Evolutionary conservation across 2,329 filamentous ascomycete species (phyloP), one percentile per base, ranked within the genome.

Genomic region (Stachybotrys echinatus): DNA sequence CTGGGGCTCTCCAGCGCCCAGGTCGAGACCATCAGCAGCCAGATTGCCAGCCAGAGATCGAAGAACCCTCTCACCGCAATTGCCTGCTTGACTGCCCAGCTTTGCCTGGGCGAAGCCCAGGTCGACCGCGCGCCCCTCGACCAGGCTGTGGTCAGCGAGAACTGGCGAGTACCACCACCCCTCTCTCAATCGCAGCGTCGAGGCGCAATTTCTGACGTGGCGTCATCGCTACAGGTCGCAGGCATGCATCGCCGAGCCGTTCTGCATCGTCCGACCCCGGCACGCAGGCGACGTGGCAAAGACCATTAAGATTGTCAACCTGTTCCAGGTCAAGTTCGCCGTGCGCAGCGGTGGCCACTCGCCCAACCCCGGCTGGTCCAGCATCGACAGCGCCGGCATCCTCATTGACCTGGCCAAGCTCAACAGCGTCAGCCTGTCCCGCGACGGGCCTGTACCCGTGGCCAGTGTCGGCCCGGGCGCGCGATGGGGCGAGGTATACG

Each of bases 381-480:
- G 40, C 38, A 48, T 55, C 39, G 31, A 48, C 23, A 23, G 39
- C 23, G 12, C 8, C 39, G 54, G 54, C 34, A 38, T 55, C 19
- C 34, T 51, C 12, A 22, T 56, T 7, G 48, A 53, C 34, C 23
- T 56, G 20, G 19, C 21, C 12, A 12, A 27, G 6, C 21, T 55
- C 17, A 48, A 54, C 23, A n/a, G 31, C 23, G 27, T 53, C 21
- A 12, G 7, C 12, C 31, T 45, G 6, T 6, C 23, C 17, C 5
- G 10, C 0, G 12, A 14, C 17, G 23, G 19, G 14, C 2, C 12
- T 8, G 39, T 8, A 18, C 18, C 39, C 39, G 12, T 60, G 3
- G 66, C 61, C 12, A 57, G 50, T 17, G 56, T 74, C 22, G 69
- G 66, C 4, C 53, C 59, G 20, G 61, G 57, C 1, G 47, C 49